Base-by-base conservation (phyloP, 2,329 filamentous ascomycete species). In the Escovopsis sp. region DNA sequence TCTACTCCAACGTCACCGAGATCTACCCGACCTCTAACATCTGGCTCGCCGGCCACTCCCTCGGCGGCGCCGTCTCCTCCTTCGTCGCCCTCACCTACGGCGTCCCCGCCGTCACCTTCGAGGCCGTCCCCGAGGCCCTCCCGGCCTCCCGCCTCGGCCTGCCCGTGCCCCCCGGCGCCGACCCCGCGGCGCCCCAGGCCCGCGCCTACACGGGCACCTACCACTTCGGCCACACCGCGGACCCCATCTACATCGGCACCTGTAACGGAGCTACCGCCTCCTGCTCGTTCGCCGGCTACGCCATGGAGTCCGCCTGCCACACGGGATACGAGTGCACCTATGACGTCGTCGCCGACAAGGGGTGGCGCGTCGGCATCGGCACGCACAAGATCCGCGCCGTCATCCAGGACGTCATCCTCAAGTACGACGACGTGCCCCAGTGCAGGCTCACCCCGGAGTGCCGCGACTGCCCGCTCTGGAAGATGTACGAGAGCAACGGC, bases 151-250 rank as follows among this genome's bases (percentile, higher is more conserved):
- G 90, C 18, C 68, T 98, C 1, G 90, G 87, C 16, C 70, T 98
- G 7, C 88, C 88, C 0, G 70, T 76, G 0, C 88, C 90, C 11
- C 88, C 88, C 1, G 83, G 82, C 17, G 67, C 79, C 31, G 70
- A 87, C 48, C 70, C 84, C 17, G 65, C 70, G 29, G 66, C 72
- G 23, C 79, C 84, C 21, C 84, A 92, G 49, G 68, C 71, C 27
- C 68, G 84, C 29, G 60, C 72, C 39, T 70, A 75, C 48, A 92
- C 85, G 0, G 87, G 84, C 11, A 68, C 81, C 0, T 92, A 76
- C 51, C 90, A 98, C 55, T 88, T 94, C 53, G 90, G 90, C 4
- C 87, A 96, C 50, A 96, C 86, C 0, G 90, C 90, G 1, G 90
- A 98, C 55, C 90, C 90, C 0, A 77, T 98, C 25, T 98, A 79